Conservation (phyloP, 1,284 basidiomycete species). For the Paramarasmius palmivorus region DNA sequence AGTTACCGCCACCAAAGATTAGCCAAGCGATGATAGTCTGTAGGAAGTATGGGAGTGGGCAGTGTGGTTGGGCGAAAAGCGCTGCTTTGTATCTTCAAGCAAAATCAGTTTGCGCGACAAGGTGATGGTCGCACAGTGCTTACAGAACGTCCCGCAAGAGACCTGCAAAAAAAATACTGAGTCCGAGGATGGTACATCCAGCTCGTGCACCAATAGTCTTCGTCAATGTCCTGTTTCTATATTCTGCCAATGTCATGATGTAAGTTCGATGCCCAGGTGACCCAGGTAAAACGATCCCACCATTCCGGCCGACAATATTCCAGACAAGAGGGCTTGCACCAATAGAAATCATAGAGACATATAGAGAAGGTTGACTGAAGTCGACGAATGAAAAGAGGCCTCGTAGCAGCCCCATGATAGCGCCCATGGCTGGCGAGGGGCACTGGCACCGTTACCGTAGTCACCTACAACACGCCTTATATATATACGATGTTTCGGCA, state of each 20-base stretch:
- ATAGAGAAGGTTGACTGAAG: constrained; percentile 11
- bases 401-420: too few relatives aligned
- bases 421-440: not conserved
- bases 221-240: constrained; percentile 11
- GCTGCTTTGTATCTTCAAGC: constrained; percentile 30
- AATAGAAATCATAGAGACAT: constrained; percentile 11
- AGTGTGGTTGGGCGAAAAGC: constrained; percentile 38
- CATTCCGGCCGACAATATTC: constrained; percentile 16
- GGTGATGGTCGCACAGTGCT: too few relatives aligned
- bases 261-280: not conserved
- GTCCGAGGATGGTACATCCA: constrained; percentile 9
- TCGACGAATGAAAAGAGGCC: constrained; percentile 10
- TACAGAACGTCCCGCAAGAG: constrained; percentile 16
- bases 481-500: too few relatives aligned
- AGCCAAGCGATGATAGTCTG: constrained; percentile 10
- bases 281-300: too few relatives aligned
- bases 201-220: constrained; percentile 11
- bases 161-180: constrained; percentile 13
- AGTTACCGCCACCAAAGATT: constrained; percentile 15
- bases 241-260: not conserved
- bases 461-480: too few relatives aligned
- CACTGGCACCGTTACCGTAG: too few relatives aligned
- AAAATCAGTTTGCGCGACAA: not conserved
- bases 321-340: constrained; percentile 12
- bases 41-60: constrained; percentile 35